A percentile compares a stretch with the other conserved stretches of the same genome.
Evolutionary conservation across 805 yeast species (phyloP).

Genomic region (Candida silvicultrix): DNA sequence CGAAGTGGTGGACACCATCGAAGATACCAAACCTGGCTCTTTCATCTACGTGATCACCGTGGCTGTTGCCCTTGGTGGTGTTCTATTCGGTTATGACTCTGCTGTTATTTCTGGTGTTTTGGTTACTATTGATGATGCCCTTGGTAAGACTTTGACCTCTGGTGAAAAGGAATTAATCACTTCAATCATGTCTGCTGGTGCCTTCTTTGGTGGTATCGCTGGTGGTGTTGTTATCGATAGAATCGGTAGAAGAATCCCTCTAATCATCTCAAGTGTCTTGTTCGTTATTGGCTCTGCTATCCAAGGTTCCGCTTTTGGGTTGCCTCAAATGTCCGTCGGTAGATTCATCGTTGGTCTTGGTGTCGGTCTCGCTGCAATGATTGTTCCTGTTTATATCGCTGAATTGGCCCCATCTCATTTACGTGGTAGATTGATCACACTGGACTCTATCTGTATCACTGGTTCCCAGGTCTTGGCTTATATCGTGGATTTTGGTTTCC

Average conservation of each 20-base stretch:
- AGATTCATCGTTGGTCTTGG: slow-evolving; percentile 67
- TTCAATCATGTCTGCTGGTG: slow-evolving; percentile 46
- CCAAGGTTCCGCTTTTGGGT: slow-evolving; percentile 37
- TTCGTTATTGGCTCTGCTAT: slow-evolving; percentile 45
- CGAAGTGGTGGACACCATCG: slow-evolving; percentile 2
- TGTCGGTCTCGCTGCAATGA: slow-evolving; percentile 65
- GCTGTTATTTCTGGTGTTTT: slow-evolving; percentile 59
- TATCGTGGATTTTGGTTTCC: slow-evolving; percentile 28
- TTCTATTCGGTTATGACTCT: slow-evolving; percentile 59
- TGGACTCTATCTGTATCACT: slow-evolving; percentile 39
- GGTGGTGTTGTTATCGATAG: slow-evolving; percentile 48
- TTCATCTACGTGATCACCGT: slow-evolving; percentile 4
- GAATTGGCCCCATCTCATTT: slow-evolving; percentile 40
- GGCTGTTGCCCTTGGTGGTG: slow-evolving; percentile 48
- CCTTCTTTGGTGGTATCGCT: slow-evolving; percentile 43
- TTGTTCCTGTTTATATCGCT: slow-evolving; percentile 53
- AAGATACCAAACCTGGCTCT: neutral
- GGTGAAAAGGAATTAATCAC: slow-evolving; percentile 35
- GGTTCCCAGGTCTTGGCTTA: slow-evolving; percentile 43
- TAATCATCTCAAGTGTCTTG: slow-evolving; percentile 37
- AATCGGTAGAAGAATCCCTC: slow-evolving; percentile 34
- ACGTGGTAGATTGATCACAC: slow-evolving; percentile 32
- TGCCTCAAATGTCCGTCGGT: slow-evolving; percentile 36
- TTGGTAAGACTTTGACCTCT: slow-evolving; percentile 25
- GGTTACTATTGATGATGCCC: slow-evolving; percentile 36